phyloP scores from a whole-genome alignment of 1,284 basidiomycete species.

The Retiboletus flavoniger region DNA sequence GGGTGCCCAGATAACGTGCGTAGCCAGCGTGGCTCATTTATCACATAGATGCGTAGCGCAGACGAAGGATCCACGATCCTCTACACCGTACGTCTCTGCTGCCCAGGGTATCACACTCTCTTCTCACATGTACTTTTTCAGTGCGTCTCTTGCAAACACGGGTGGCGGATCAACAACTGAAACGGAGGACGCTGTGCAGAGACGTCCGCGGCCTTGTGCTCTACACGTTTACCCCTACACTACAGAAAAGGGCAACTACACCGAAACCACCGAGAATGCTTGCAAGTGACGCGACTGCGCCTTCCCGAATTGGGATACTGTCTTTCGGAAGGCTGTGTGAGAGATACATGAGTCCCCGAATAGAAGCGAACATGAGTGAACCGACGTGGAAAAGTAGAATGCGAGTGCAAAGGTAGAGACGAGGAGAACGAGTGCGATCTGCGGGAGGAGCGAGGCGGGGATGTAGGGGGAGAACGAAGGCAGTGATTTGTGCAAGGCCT shows the following conservation, averaged over 20 bases:
- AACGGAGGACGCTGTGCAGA: neutral
- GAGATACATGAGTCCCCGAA: conserved; percentile 10
- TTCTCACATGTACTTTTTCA: conserved; percentile 29
- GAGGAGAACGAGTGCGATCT: conserved; percentile 72
- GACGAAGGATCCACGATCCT: conserved; percentile 90
- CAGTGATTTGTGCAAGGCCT: conserved; percentile 54
- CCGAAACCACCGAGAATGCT: conserved; percentile 82
- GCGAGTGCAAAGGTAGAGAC: conserved; percentile 72
- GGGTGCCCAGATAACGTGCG: conserved; percentile 18
- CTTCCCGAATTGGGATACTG: conserved; percentile 66
- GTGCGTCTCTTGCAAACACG: conserved; percentile 72
- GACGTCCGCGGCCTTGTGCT: conserved; percentile 8
- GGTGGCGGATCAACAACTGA: conserved; percentile 77
- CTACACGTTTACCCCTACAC: conserved; percentile 83
- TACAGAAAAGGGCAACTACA: conserved; percentile 84
- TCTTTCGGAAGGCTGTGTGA: conserved; percentile 65
- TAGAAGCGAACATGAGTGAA: conserved; percentile 16
- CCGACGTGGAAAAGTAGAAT: conserved; percentile 89
- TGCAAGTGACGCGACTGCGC: conserved; percentile 66
- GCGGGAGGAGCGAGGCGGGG: conserved; percentile 64
- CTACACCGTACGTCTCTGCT: conserved; percentile 56
- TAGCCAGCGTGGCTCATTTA: neutral
- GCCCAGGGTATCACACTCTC: neutral
- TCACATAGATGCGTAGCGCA: conserved; percentile 71
- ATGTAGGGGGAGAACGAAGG: conserved; percentile 70